These are phyloP conservation scores for Colletotrichum lupini DNA, from an alignment of 2,329 filamentous ascomycete species.

Conservation along the genomic window DNA sequence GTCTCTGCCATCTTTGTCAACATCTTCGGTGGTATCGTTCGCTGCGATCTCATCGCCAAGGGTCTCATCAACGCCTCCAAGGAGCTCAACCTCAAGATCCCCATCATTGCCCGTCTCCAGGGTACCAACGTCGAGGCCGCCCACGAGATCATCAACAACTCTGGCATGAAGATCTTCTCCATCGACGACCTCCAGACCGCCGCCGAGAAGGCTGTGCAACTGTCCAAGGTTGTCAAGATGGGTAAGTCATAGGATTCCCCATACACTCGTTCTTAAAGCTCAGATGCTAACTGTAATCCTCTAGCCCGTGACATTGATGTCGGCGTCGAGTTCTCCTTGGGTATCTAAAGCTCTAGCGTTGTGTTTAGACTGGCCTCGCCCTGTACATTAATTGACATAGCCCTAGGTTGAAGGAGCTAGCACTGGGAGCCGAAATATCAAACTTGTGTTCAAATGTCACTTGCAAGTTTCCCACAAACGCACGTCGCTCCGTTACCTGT, in stretches of 20 bases:
- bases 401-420: conserved; percentile 29
- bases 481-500: too few relatives aligned
- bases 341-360: conserved; percentile 74
- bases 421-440: conserved; percentile 8
- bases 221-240: conserved; percentile 99
- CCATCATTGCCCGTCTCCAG: conserved; percentile 96
- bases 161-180: conserved; percentile 99
- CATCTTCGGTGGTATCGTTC: conserved; percentile 99
- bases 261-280: not conserved
- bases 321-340: conserved; percentile 92
- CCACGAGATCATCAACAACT: conserved; percentile 93
- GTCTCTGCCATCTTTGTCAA: conserved; percentile 99
- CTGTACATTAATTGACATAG: conserved; percentile 38
- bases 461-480: not conserved
- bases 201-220: conserved; percentile 97
- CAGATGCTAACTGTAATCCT: conserved; percentile 33
- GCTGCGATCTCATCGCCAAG: conserved; percentile 96
- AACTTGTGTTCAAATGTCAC: conserved; percentile 13
- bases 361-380: conserved; percentile 34
- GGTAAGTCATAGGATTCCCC: conserved; percentile 65
- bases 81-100: conserved; percentile 94
- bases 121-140: conserved; percentile 98
- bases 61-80: conserved; percentile 95
- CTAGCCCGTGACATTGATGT: conserved; percentile 94
- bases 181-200: conserved; percentile 98